Percentiles rank a stretch among this genome's conserved stretches.
Evolutionary conservation across 495 filamentous ascomycete species (phyloP).

Genomic region (Daldinia concentrica): DNA sequence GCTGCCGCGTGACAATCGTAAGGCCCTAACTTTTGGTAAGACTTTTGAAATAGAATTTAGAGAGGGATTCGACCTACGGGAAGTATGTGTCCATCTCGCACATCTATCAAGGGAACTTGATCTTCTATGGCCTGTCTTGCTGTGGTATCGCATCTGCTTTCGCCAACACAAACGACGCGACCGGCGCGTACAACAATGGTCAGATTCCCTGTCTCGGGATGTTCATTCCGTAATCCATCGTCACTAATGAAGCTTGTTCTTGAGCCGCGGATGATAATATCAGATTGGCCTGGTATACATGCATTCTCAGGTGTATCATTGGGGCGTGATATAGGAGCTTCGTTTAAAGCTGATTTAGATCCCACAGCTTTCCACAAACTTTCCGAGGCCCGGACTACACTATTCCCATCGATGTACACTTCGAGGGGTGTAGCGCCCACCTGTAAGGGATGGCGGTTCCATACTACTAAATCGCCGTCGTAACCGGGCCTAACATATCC

Average conservation of each 20-base stretch:
- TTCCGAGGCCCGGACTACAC: conserved; percentile 26
- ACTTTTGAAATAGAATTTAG: neutral
- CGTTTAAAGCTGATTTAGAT: neutral
- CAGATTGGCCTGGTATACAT: conserved; percentile 26
- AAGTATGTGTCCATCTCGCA: conserved; percentile 57
- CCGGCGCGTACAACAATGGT: conserved; percentile 52
- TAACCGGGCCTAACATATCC: conserved; percentile 60
- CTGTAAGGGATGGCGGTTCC: conserved; percentile 62
- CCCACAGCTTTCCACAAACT: conserved; percentile 24
- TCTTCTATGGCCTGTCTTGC: conserved; percentile 22
- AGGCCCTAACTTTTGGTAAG: conserved; percentile 44
- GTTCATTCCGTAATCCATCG: conserved; percentile 20
- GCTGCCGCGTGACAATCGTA: conserved; percentile 53
- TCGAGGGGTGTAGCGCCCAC: conserved; percentile 62
- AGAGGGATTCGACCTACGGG: conserved; percentile 37
- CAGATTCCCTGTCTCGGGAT: conserved; percentile 38
- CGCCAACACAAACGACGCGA: conserved; percentile 51
- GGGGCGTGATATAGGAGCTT: conserved; percentile 43
- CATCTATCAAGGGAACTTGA: conserved; percentile 40
- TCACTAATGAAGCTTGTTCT: conserved; percentile 23
- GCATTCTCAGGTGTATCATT: conserved; percentile 18
- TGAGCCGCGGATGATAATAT: conserved; percentile 24
- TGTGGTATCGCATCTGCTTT: conserved; percentile 18
- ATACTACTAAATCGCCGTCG: conserved; percentile 66
- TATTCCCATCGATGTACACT: conserved; percentile 62